Percentiles rank a stretch among this genome's conserved stretches.
Conservation (phyloP, 108 stramenopile genomes). For the Cyclotella cryptica region DNA sequence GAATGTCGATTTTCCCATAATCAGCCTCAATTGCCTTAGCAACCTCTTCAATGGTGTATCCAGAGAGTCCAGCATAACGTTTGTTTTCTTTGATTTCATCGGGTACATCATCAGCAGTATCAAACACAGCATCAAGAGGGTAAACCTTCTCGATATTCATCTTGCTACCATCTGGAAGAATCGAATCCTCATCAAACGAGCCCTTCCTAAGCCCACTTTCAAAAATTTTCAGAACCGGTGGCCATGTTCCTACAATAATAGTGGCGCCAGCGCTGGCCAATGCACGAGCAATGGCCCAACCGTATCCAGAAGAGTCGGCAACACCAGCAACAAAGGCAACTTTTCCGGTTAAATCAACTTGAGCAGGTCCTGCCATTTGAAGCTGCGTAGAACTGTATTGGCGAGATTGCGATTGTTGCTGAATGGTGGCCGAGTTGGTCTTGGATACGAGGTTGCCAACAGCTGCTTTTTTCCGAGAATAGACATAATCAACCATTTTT, state of each 20-base stretch:
- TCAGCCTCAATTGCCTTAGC: constrained; percentile 94
- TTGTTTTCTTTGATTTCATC: constrained; percentile 96
- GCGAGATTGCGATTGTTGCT: constrained; percentile 46
- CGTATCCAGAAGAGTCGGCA: constrained; percentile 97
- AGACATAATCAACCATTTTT: background rate
- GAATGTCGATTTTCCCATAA: constrained; percentile 96
- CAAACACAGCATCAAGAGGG: constrained; percentile 98
- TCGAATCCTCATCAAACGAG: constrained; percentile 87
- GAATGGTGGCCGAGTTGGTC: constrained; percentile 27
- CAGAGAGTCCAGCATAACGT: constrained; percentile 93
- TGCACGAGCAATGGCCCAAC: constrained; percentile 97
- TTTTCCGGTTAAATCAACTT: constrained; percentile 89
- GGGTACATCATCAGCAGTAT: constrained; percentile 92
- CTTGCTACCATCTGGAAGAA: constrained; percentile 86
- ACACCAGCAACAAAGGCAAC: constrained; percentile 97
- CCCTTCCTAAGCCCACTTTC: constrained; percentile 89
- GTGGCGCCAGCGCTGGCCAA: constrained; percentile 96
- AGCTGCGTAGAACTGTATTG: constrained; percentile 57
- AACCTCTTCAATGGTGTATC: constrained; percentile 96
- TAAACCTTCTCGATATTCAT: constrained; percentile 97
- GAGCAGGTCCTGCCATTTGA: constrained; percentile 62
- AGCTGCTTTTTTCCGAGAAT: constrained; percentile 25
- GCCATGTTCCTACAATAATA: constrained; percentile 98
- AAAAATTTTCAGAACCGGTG: constrained; percentile 97
- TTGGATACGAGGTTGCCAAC: constrained; percentile 44